Percentiles rank a stretch among this genome's conserved stretches.
These are phyloP conservation scores for Sugiyamaella smithiae DNA, from an alignment of 805 yeast genomes.

Conservation along the genomic window DNA sequence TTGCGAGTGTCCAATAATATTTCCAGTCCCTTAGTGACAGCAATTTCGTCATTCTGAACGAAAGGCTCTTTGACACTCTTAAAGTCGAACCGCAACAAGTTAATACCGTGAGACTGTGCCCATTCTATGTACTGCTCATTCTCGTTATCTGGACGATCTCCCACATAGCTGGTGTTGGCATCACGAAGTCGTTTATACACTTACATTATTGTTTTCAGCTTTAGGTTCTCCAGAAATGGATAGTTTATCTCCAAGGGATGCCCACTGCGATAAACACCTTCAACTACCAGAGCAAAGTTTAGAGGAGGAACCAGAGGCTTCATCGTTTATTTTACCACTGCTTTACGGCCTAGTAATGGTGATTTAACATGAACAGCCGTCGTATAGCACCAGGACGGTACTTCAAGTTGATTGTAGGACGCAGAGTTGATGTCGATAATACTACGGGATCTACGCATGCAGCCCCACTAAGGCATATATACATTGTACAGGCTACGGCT, in stretches of 20 bases:
- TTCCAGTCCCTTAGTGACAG: slow-evolving; percentile 44
- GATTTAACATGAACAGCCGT: background rate
- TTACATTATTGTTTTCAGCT: slow-evolving; percentile 76
- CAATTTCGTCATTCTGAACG: slow-evolving; percentile 53
- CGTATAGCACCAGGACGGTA: background rate
- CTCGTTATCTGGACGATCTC: slow-evolving; percentile 52
- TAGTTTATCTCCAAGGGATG: slow-evolving; percentile 88
- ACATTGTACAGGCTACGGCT: too few relatives aligned
- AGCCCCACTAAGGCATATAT: too few relatives aligned
- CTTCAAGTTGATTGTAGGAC: background rate
- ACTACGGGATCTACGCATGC: too few relatives aligned
- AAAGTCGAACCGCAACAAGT: slow-evolving; percentile 60
- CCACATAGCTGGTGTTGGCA: slow-evolving; percentile 38
- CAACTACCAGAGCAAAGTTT: slow-evolving; percentile 85
- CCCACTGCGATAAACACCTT: slow-evolving; percentile 84
- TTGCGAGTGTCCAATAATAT: slow-evolving; percentile 47
- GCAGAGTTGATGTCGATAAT: too few relatives aligned
- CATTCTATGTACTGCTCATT: slow-evolving; percentile 66
- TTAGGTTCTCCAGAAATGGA: slow-evolving; percentile 67
- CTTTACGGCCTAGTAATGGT: background rate
- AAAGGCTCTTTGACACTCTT: slow-evolving; percentile 75
- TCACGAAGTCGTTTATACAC: slow-evolving; percentile 8
- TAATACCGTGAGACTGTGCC: slow-evolving; percentile 53
- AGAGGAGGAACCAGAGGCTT: slow-evolving; percentile 72
- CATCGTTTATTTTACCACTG: too few relatives aligned